Conservation (phyloP, 129 eudicot species). For the Flaveria ramosissima region DNA sequence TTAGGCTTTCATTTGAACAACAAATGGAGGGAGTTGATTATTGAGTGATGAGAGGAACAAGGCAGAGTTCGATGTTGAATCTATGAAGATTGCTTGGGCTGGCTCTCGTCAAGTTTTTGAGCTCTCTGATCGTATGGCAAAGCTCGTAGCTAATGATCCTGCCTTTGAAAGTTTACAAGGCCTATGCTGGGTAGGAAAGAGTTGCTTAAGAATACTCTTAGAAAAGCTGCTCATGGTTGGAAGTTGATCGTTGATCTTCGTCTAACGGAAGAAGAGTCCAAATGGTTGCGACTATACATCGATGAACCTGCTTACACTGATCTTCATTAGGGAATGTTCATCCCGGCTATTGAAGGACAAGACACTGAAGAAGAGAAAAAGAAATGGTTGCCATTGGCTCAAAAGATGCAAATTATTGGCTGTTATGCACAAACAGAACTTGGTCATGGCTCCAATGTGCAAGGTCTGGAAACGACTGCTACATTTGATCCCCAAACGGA, state of each 20-base stretch:
- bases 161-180: constrained; percentile 75
- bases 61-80: constrained; percentile 40
- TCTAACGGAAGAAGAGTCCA: constrained; percentile 79
- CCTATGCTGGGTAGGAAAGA: constrained; percentile 79
- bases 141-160: constrained; percentile 87
- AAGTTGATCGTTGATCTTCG: constrained; percentile 70
- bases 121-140: constrained; percentile 80
- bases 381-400: constrained; percentile 96
- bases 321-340: constrained; percentile 97
- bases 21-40: constrained; percentile 37
- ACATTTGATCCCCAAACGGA: constrained; percentile 89
- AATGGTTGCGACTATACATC: constrained; percentile 65
- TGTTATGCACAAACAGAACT: constrained; percentile 99
- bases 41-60: constrained; percentile 34
- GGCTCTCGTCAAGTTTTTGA: constrained; percentile 58
- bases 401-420: constrained; percentile 95
- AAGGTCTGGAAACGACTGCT: constrained; percentile 99
- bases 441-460: constrained; percentile 99
- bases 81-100: constrained; percentile 50
- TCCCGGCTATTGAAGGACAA: constrained; percentile 94
- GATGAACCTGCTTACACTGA: constrained; percentile 96
- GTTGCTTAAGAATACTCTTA: constrained; percentile 78
- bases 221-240: constrained; percentile 87
- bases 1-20: too few relatives aligned
- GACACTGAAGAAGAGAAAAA: constrained; percentile 87